Base-by-base conservation (phyloP, 2,329 filamentous ascomycete species). In the Cryphonectria carpinicola region DNA sequence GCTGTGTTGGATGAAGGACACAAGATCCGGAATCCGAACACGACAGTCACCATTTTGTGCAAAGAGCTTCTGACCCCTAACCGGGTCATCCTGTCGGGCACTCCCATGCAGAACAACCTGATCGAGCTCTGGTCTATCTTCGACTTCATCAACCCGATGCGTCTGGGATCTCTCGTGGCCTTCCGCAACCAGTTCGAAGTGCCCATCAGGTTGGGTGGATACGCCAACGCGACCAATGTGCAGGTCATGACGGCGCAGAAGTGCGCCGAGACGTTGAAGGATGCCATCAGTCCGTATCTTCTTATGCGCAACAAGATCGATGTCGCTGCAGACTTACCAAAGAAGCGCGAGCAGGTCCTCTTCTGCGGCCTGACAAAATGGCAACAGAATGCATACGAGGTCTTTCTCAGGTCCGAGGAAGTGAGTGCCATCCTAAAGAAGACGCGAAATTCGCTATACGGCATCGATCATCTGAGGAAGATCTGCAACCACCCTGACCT, bases 401-500 rank as follows among this genome's bases (percentile, higher is more conserved):
- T 87, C 6, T 98, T 97, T 75, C 84, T 98, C 2, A 85, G 85
- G 25, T 98, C 95, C 0, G 89, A 93, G 56, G 94, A 97, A 61
- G 94, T 98, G 86, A 88, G 87, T n/a, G 90, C 92, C 0, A 97
- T 98, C 69, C 81, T 95, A 56, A 89, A 87, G 63, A 90, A 90
- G 54, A 92, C 89, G 72, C 88, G 91, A 4, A 92, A 97, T 77
- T 92, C 94, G 2, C 84, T 99, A 0, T 97, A 92, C 76, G 96
- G 95, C 10, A 94, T 99, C 73, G 95, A 98, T 76, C 92, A 95
- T 37, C 84, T 99, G 54, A 91, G 96, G 66, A 99, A 99, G 81
- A 95, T 99, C 68, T 98, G 95, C 84, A 99, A 99, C 74, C 97
- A 99, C 76, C 96, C 97, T 0, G 96, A 99, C 81, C 84, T 99